These are phyloP conservation scores for Lactifluus hygrophoroides DNA, from an alignment of 768 basidiomycete species.

Conservation along the genomic window DNA sequence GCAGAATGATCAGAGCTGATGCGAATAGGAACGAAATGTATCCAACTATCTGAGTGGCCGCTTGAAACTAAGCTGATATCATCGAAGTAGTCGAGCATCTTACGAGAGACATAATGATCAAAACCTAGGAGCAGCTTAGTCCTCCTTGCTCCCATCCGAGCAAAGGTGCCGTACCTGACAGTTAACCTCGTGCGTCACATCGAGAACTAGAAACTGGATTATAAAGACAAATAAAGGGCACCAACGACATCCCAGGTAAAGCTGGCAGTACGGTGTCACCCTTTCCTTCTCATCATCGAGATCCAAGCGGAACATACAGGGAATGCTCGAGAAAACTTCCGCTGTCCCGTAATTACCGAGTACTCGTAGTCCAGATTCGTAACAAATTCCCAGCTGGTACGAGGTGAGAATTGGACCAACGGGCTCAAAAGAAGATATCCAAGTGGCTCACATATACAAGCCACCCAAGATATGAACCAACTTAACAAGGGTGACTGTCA, in stretches of 20 bases:
- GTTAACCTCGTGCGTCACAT: background rate
- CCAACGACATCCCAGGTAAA: background rate
- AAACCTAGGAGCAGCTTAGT: background rate
- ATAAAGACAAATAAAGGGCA: background rate
- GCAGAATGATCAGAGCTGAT: background rate
- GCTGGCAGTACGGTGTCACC: background rate
- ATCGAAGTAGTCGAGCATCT: background rate
- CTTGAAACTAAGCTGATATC: background rate
- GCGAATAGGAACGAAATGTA: background rate
- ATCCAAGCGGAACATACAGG: background rate
- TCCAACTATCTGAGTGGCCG: background rate
- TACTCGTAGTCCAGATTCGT: conserved; percentile 4
- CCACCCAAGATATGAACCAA: conserved; percentile 3
- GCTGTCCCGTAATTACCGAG: background rate
- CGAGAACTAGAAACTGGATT: background rate
- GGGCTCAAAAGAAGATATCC: background rate
- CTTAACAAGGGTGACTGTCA: conserved; percentile 4
- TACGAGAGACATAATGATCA: background rate
- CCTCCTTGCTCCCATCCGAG: background rate
- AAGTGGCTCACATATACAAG: conserved; percentile 5
- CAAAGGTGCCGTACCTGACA: background rate
- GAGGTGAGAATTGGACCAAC: background rate
- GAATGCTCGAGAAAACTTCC: conserved; percentile 2
- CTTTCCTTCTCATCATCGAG: background rate
- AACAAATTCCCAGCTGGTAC: conserved; percentile 11